Evolutionary conservation across 2,329 filamentous ascomycete species (phyloP), one percentile per base, ranked within the genome.

Genomic region (Cladorrhinum sp.): DNA sequence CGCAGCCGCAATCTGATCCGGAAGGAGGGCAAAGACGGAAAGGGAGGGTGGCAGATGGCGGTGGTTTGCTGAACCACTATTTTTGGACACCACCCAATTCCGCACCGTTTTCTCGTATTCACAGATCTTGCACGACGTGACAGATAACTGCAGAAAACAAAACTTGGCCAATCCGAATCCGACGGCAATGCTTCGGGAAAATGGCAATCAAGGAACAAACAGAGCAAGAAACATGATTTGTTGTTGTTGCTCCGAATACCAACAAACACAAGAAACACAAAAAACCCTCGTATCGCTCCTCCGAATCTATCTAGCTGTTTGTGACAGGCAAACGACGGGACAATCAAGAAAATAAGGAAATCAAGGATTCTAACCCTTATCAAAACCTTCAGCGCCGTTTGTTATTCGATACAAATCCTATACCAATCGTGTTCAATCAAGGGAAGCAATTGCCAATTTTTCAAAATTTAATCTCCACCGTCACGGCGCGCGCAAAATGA

Each of bases 81-180:
- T 51, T 51, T 51, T 51, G 49, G 49, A 28, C 14, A 21, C 46
- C 9, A 20, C 16, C 18, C 21, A 50, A 10, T 18, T 50, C 49
- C 4, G 21, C 49, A 28, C 49, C 49, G 49, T 51, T 51, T 51
- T 51, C 49, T 51, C 49, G 49, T 51, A 51, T 51, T 51, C 49
- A 24, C 49, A 16, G 3, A 51, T 21, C 18, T 46, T 46, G 42
- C n/a, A 18, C 42, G 42, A 46, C 42, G n/a, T 46, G 42, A 46
- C 8, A 20, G 42, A 12, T 46, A 46, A 20, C 16, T 21, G 26
- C 26, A 30, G 26, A 30, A 16, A 16, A 16, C 12, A 36, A 36
- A 10, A 36, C 4, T 9, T 28, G 26, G 4, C 26, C 26, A 46
- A 20, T 46, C n/a, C n/a, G 42, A 46, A 46, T 46, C 42, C 42